Percentiles rank a stretch among this genome's conserved stretches.
Conservation (phyloP, 495 filamentous ascomycete genomes). For the Cercophora newfieldiana region DNA sequence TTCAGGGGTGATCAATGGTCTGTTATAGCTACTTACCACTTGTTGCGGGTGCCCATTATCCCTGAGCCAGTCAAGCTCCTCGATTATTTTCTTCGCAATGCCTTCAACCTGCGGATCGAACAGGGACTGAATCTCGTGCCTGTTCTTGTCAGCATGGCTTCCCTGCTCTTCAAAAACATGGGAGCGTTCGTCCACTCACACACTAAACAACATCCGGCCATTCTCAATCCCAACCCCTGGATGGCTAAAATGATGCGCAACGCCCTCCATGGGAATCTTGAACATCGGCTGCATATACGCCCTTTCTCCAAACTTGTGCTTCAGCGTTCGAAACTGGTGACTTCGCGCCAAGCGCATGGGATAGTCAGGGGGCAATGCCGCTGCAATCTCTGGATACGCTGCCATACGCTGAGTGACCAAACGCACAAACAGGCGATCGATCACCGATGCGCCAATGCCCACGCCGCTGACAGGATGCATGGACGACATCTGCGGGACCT, state of each 20-base stretch:
- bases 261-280: slow-evolving; percentile 33
- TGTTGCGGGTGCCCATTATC: slow-evolving; percentile 44
- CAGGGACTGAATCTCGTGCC: slow-evolving; percentile 49
- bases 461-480: slow-evolving; percentile 40
- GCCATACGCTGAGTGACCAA: slow-evolving; percentile 33
- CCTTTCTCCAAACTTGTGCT: slow-evolving; percentile 43
- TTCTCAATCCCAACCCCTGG: slow-evolving; percentile 39
- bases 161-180: not conserved
- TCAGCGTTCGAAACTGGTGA: slow-evolving; percentile 36
- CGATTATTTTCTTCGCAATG: slow-evolving; percentile 53
- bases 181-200: slow-evolving; percentile 27
- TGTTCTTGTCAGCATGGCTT: slow-evolving; percentile 19
- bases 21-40: slow-evolving; percentile 42
- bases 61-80: slow-evolving; percentile 54
- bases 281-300: slow-evolving; percentile 39
- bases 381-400: slow-evolving; percentile 25
- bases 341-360: slow-evolving; percentile 32
- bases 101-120: slow-evolving; percentile 59
- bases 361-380: slow-evolving; percentile 32
- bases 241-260: slow-evolving; percentile 42
- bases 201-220: slow-evolving; percentile 36
- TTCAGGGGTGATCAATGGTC: not conserved
- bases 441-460: slow-evolving; percentile 40
- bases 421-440: slow-evolving; percentile 36
- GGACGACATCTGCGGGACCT: slow-evolving; percentile 35